Conservation (phyloP, 2,329 filamentous ascomycete species). For the Epichloe amarillans region DNA sequence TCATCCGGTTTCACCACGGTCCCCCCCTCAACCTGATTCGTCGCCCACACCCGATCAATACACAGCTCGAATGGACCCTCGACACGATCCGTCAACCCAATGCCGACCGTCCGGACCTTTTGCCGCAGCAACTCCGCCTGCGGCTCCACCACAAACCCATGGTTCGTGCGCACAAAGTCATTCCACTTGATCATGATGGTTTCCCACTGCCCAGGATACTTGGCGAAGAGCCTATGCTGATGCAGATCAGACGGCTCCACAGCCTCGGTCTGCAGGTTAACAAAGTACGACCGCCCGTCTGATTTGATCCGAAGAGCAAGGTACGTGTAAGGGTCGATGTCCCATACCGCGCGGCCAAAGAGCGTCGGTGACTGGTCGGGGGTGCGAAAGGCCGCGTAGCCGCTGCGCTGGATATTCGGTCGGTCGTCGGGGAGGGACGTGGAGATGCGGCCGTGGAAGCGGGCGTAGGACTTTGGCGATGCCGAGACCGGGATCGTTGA, state of each 20-base stretch:
- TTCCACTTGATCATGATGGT: slow-evolving; percentile 83
- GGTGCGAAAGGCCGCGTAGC: slow-evolving; percentile 86
- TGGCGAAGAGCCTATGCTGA: slow-evolving; percentile 77
- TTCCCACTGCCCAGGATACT: slow-evolving; percentile 78
- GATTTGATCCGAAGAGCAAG: slow-evolving; percentile 81
- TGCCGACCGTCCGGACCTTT: slow-evolving; percentile 72
- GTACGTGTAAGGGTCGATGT: slow-evolving; percentile 80
- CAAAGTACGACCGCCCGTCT: slow-evolving; percentile 81
- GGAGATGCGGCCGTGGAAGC: slow-evolving; percentile 82
- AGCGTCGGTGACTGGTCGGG: slow-evolving; percentile 59
- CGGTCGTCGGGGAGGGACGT: slow-evolving; percentile 64
- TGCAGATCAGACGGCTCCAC: slow-evolving; percentile 92
- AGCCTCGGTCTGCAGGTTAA: slow-evolving; percentile 91
- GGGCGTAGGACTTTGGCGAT: slow-evolving; percentile 40
- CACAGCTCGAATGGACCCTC: slow-evolving; percentile 80
- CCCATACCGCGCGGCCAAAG: slow-evolving; percentile 79
- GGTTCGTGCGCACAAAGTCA: slow-evolving; percentile 90
- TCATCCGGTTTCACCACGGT: slow-evolving; percentile 9
- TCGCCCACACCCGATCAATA: slow-evolving; percentile 82
- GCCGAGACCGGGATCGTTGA: slow-evolving; percentile 7
- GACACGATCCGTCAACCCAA: slow-evolving; percentile 79
- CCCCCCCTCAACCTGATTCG: slow-evolving; percentile 38
- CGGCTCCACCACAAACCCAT: slow-evolving; percentile 83
- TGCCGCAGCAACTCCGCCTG: slow-evolving; percentile 81
- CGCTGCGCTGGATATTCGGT: slow-evolving; percentile 63